Evolutionary conservation across 2,329 filamentous ascomycete species (phyloP), one percentile per base, ranked within the genome.

Genomic region (Cercospora beticola): DNA sequence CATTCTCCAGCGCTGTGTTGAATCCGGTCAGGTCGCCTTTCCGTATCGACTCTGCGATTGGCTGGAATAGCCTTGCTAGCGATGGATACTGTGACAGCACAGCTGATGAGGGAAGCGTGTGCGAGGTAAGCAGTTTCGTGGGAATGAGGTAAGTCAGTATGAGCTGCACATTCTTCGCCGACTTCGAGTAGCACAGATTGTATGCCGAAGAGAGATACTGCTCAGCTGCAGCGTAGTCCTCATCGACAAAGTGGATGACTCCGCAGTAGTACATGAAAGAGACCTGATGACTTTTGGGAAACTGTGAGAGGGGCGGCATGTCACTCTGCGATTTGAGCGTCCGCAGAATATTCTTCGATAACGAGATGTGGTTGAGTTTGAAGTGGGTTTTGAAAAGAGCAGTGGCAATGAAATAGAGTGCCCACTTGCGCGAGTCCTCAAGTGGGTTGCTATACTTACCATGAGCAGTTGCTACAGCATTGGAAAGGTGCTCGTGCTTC

Each of bases 381-480:
- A 99, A 99, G 80, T 98, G 97, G 1, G 94, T 98, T 82, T 98
- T 98, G 87, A 99, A 99, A 14, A 97, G 85, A 7, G 99, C 86
- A 78, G 97, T 98, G 76, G 94, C 93, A 72, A 94, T 90, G 79
- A 93, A 94, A 83, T 99, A 99, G 59, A 97, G 92, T 6, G 93
- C 96, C 95, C 95, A 99, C 87, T 98, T 99, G 65, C 95, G 89
- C 8, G 94, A 97, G 75, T 97, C 91, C 76, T 93, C 89, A 56
- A 97, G 83, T 14, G 91, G 89, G 69, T 92, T 91, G 80, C 92
- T 94, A 75, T 64, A 65, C 58, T 60, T 69, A 68, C 69, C 74
- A 72, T 74, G 70, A 76, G 73, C 69, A 57, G 70, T 54, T 67
- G 70, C 59, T 63, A 67, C 68, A 33, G 46, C 16, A 28, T 54